Base-by-base conservation (phyloP, 176 grass and related monocot genomes). In the Carex scoparia region DNA sequence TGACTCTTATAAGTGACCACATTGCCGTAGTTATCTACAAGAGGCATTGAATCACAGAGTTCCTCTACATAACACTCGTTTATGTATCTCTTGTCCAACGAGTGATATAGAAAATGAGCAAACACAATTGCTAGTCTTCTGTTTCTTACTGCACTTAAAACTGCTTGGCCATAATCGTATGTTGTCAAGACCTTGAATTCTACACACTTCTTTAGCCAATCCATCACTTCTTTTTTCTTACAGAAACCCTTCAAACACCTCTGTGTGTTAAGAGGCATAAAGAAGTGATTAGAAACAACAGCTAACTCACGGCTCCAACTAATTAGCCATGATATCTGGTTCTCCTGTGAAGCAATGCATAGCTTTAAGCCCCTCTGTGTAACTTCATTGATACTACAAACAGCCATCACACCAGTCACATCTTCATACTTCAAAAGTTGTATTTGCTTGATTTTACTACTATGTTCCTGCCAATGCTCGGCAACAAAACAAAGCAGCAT, bases 41-140 rank as follows among this genome's bases (percentile, higher is more conserved):
- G 57, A 0, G 89, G 91, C 70, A 97, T 87, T 30, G 0, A 11
- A 51, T 0, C 3, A 8, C 86, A 87, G 13, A 93, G 59, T 0
- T 81, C 55, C 14, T 12, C 0, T 31, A 90, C 49, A 37, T 3
- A 2, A 37, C 46, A 13, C 35, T 70, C 38, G 0, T 5, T 23
- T 33, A 88, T 85, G 67, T 81, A 44, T 1, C 14, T 0, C 64
- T 12, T 81, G 14, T 68, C 56, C 5, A 4, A 80, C 32, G 89
- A 97, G 18, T 93, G 91, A 38, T 91, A 89, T 13, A 95, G 35
- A 81, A 93, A 97, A 53, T 91, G 88, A 11, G 88, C 72, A 37
- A 91, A 93, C 7, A 81, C 33, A 46, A 97, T 90, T 4, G 75
- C 55, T 65, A 31, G 44, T 33, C 84, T 89, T 37, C 65, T 33